These are phyloP conservation scores for Histomonas meleagridis DNA, from an alignment of 208 protist species.

Conservation along the genomic window DNA sequence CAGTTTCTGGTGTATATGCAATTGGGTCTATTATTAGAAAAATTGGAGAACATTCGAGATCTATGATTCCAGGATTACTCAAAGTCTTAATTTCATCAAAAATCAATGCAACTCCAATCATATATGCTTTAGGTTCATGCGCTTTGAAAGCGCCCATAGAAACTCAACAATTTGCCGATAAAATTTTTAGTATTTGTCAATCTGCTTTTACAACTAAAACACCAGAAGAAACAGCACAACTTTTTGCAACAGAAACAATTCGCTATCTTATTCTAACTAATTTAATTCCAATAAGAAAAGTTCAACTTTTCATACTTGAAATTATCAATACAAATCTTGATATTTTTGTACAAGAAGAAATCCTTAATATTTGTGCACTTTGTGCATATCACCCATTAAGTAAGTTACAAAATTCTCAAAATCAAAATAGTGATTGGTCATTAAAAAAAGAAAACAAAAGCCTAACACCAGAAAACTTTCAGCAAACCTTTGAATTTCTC, in stretches of 20 bases:
- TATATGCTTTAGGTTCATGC: neutral
- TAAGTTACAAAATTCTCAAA: neutral
- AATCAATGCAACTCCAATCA: neutral
- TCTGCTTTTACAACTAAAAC: neutral
- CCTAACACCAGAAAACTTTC: neutral
- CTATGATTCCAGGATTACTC: constrained; percentile 16
- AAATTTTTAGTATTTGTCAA: neutral
- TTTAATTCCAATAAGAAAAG: neutral
- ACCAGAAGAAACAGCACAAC: neutral
- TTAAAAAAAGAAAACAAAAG: neutral
- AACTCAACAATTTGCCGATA: neutral
- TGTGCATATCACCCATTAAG: neutral
- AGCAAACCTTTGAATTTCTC: neutral
- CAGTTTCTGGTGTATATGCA: neutral
- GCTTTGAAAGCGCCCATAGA: neutral
- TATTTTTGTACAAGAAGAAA: neutral
- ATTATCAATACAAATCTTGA: neutral
- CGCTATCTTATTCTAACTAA: neutral
- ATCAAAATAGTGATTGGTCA: neutral
- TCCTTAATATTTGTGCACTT: neutral
- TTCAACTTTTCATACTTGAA: neutral
- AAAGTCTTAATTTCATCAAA: neutral
- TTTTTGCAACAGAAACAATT: neutral
- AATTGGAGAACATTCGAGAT: neutral
- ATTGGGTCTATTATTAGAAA: neutral